Conservation (phyloP, 116 monocot species). For the Dioscorea cayenensis region DNA sequence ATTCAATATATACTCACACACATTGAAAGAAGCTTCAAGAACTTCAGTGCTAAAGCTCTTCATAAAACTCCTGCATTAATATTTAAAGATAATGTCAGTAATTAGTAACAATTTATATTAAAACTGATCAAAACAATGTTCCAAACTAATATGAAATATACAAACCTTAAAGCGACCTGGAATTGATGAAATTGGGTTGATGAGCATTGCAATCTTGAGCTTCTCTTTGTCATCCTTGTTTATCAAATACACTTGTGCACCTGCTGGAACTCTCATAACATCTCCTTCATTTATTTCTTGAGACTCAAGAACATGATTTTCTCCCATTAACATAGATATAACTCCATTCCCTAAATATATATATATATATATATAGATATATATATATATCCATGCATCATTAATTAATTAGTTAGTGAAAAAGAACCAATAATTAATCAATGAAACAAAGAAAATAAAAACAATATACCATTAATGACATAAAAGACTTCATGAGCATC, state of each 20-base stretch:
- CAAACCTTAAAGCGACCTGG: background rate
- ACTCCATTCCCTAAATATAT: background rate
- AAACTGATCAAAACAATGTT: background rate
- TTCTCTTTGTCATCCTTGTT: background rate
- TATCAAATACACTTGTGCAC: background rate
- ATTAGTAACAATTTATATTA: too few species aligned
- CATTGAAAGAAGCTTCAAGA: constrained; percentile 67
- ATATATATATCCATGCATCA: too few species aligned
- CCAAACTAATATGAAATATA: background rate
- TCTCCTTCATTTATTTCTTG: background rate
- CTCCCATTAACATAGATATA: background rate
- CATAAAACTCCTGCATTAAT: constrained; percentile 34
- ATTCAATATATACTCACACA: constrained; percentile 14
- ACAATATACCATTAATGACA: constrained; percentile 21
- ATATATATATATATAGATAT: too few species aligned
- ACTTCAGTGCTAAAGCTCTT: constrained; percentile 53
- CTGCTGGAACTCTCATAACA: background rate
- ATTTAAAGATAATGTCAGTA: background rate
- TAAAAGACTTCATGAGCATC: constrained; percentile 28
- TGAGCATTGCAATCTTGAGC: background rate
- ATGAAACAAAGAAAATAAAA: background rate
- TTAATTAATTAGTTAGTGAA: background rate
- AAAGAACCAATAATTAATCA: too few species aligned
- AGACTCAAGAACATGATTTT: background rate
- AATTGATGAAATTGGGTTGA: background rate